These are phyloP conservation scores for Lactifluus volemus DNA, from an alignment of 768 basidiomycete genomes.

Conservation along the genomic window DNA sequence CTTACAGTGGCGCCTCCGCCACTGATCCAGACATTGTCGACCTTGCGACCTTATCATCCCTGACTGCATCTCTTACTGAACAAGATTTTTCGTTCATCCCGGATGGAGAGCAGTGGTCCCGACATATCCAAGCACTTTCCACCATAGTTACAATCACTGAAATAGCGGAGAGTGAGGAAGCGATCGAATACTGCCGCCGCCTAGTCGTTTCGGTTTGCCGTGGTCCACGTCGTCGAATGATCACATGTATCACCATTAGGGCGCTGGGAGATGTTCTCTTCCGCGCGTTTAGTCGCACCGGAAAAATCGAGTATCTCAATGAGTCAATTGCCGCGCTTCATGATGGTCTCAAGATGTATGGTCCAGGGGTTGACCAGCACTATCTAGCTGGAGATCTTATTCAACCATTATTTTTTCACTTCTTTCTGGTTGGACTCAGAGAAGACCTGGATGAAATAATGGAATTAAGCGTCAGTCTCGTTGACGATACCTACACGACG, in stretches of 20 bases:
- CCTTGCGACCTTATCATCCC: background rate
- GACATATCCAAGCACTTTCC: background rate
- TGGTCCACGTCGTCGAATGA: background rate
- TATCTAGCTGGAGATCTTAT: background rate
- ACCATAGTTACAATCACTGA: background rate
- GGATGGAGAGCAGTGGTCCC: background rate
- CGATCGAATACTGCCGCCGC: background rate
- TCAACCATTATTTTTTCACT: background rate
- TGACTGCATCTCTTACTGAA: background rate
- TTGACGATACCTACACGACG: background rate
- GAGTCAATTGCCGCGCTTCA: background rate
- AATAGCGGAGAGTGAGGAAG: background rate
- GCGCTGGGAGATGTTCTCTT: background rate
- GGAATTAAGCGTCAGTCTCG: background rate
- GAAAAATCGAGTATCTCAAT: background rate
- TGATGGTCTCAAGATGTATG: background rate
- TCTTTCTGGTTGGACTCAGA: background rate
- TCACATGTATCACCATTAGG: background rate
- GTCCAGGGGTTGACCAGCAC: rapidly evolving
- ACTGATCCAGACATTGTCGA: background rate
- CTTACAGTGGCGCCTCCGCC: too few relatives aligned
- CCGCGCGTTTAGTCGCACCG: background rate
- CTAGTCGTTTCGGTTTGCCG: background rate
- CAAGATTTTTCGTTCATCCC: too few relatives aligned
- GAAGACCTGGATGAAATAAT: background rate